phyloP scores from a whole-genome alignment of 805 yeast species.

The Zygoascus bituminiphila region DNA sequence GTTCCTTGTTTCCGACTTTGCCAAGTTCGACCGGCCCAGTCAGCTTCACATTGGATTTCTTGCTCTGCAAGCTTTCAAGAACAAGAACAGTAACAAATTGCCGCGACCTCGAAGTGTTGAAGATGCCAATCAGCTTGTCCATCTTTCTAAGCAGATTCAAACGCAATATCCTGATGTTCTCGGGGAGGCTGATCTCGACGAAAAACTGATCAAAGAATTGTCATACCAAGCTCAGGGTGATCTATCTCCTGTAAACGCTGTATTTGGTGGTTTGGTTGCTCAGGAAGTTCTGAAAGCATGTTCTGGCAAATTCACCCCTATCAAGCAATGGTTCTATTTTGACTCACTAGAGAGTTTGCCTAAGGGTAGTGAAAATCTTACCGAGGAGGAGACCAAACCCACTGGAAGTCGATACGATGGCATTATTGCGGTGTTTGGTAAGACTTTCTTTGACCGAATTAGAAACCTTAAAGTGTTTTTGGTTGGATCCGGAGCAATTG shows the following conservation, averaged over 20 bases:
- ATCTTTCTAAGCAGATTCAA: constrained; percentile 51
- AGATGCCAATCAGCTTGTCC: constrained; percentile 62
- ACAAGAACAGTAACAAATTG: constrained; percentile 50
- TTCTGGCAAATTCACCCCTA: constrained; percentile 91
- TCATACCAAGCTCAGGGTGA: constrained; percentile 88
- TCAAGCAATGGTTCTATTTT: constrained; percentile 85
- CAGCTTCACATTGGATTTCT: constrained; percentile 89
- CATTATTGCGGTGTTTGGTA: constrained; percentile 93
- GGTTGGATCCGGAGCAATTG: constrained; percentile 98
- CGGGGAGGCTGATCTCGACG: constrained; percentile 52
- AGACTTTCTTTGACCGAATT: constrained; percentile 60
- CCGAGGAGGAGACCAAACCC: constrained; percentile 66
- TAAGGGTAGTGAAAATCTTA: constrained; percentile 37
- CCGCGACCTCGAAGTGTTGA: constrained; percentile 71
- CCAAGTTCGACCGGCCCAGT: constrained; percentile 86
- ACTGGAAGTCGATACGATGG: constrained; percentile 78
- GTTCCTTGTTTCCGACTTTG: constrained; percentile 73
- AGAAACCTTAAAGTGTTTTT: constrained; percentile 76
- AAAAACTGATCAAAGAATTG: constrained; percentile 58
- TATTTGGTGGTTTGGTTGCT: constrained; percentile 89
- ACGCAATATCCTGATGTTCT: constrained; percentile 50
- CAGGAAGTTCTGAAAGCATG: constrained; percentile 95
- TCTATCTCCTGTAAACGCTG: constrained; percentile 80
- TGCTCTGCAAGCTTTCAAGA: constrained; percentile 70
- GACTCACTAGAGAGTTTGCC: constrained; percentile 93